Percentiles rank a stretch among this genome's conserved stretches.
Conservation (phyloP, 352 stramenopile species). For the Globisporangium acanthophoron region DNA sequence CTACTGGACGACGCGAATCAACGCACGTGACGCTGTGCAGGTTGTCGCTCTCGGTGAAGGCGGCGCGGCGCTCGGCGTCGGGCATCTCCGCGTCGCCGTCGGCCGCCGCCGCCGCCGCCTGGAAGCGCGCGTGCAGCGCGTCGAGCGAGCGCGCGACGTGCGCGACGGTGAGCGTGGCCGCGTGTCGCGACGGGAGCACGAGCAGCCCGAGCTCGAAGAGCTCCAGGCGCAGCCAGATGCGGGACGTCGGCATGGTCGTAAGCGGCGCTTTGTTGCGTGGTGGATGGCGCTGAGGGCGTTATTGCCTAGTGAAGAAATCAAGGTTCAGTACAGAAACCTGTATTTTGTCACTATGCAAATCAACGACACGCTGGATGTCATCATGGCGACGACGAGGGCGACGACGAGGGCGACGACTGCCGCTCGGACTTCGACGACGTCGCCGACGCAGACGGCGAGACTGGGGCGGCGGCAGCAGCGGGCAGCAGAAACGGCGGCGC, state of each 20-base stretch:
- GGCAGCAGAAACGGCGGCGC: background rate
- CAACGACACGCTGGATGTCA: too few species aligned
- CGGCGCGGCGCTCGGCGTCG: constrained; percentile 10
- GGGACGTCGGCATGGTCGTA: constrained; percentile 26
- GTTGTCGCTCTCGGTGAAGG: constrained; percentile 62
- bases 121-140: constrained; percentile 44
- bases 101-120: constrained; percentile 10
- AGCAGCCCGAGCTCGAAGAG: constrained; percentile 82
- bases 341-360: background rate
- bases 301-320: background rate
- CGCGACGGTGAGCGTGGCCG: constrained; percentile 47
- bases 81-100: constrained; percentile 34
- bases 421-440: constrained; percentile 3
- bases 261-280: background rate
- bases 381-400: constrained; percentile 4
- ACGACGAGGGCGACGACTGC: background rate
- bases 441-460: constrained; percentile 5
- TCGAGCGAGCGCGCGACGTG: constrained; percentile 63
- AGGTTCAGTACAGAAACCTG: background rate
- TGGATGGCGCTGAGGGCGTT: background rate
- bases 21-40: constrained; percentile 28
- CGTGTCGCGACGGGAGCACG: constrained; percentile 66
- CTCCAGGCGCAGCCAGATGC: constrained; percentile 79
- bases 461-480: background rate
- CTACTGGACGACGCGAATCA: background rate